A percentile compares a stretch with the other conserved stretches of the same genome.
These are phyloP conservation scores for Ascochyta koolunga DNA, from an alignment of 2,329 filamentous ascomycete genomes.

Conservation along the genomic window DNA sequence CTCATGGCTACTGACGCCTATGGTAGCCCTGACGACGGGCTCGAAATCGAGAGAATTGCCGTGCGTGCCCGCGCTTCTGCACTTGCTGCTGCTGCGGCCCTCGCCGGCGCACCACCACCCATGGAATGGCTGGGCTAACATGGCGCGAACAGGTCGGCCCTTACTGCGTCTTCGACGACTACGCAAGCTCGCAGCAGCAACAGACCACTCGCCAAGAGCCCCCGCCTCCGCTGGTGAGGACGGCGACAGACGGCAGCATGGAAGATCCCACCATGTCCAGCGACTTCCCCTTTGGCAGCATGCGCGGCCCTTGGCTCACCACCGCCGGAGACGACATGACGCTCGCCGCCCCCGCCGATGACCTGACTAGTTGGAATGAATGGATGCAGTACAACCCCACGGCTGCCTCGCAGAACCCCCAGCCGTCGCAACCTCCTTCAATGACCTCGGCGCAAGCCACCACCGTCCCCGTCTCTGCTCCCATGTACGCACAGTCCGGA, in stretches of 20 bases:
- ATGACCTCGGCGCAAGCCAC: slow-evolving; percentile 37
- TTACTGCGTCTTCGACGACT: slow-evolving; percentile 48
- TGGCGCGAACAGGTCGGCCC: slow-evolving; percentile 42
- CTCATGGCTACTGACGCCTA: slow-evolving; percentile 35
- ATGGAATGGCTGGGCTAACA: slow-evolving; percentile 33
- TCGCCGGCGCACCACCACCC: neutral
- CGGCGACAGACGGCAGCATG: slow-evolving; percentile 31
- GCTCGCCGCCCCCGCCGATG: slow-evolving; percentile 37
- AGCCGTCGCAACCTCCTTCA: slow-evolving; percentile 34
- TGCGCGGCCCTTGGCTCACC: slow-evolving; percentile 45
- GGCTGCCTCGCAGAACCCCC: slow-evolving; percentile 39
- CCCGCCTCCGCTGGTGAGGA: slow-evolving; percentile 13
- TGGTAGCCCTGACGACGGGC: slow-evolving; percentile 41
- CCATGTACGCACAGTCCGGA: slow-evolving; percentile 30
- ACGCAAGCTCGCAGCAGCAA: slow-evolving; percentile 23
- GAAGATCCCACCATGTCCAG: slow-evolving; percentile 43
- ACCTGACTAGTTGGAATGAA: slow-evolving; percentile 52
- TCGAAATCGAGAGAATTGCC: slow-evolving; percentile 48
- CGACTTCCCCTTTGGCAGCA: slow-evolving; percentile 41
- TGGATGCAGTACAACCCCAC: slow-evolving; percentile 57
- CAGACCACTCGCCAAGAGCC: slow-evolving; percentile 10
- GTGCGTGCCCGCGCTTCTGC: slow-evolving; percentile 37
- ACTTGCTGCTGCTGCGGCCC: too few relatives aligned
- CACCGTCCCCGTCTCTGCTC: slow-evolving; percentile 28
- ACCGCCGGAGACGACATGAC: slow-evolving; percentile 43